These are phyloP conservation scores for Sophora flavescens DNA, from an alignment of 306 rosid genomes.

Conservation along the genomic window DNA sequence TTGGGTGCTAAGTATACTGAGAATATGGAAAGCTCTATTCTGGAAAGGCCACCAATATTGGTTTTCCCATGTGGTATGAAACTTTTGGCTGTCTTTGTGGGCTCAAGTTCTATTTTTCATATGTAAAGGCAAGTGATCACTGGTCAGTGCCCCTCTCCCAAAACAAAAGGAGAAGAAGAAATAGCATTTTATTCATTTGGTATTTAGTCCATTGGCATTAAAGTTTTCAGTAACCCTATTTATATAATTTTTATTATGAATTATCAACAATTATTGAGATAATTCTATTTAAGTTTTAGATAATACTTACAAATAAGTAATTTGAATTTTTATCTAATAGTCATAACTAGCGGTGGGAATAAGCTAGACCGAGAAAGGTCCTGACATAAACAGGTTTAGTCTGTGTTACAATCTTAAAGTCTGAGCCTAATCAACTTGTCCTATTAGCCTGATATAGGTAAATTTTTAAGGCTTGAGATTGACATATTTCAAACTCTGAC, in stretches of 20 bases:
- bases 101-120: slow-evolving; percentile 33
- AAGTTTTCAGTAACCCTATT: slow-evolving; percentile 7
- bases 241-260: neutral
- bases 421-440: too few species aligned
- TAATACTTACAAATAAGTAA: neutral
- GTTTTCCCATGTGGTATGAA: slow-evolving; percentile 51
- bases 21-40: slow-evolving; percentile 50
- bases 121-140: slow-evolving; percentile 24
- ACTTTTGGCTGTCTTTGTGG: slow-evolving; percentile 40
- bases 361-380: too few species aligned
- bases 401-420: too few species aligned
- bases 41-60: slow-evolving; percentile 40
- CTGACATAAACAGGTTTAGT: too few species aligned
- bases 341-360: too few species aligned
- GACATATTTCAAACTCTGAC: too few species aligned
- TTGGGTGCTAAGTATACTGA: slow-evolving; percentile 65
- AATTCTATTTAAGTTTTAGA: neutral
- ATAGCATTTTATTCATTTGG: slow-evolving; percentile 27
- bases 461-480: too few species aligned
- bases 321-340: neutral
- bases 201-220: slow-evolving; percentile 19
- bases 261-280: slow-evolving; percentile 9
- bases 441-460: too few species aligned
- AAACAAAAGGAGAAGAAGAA: slow-evolving; percentile 19
- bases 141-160: slow-evolving; percentile 30